Conservation (phyloP, 2,329 filamentous ascomycete species). For the Sporothrix schenckii region DNA sequence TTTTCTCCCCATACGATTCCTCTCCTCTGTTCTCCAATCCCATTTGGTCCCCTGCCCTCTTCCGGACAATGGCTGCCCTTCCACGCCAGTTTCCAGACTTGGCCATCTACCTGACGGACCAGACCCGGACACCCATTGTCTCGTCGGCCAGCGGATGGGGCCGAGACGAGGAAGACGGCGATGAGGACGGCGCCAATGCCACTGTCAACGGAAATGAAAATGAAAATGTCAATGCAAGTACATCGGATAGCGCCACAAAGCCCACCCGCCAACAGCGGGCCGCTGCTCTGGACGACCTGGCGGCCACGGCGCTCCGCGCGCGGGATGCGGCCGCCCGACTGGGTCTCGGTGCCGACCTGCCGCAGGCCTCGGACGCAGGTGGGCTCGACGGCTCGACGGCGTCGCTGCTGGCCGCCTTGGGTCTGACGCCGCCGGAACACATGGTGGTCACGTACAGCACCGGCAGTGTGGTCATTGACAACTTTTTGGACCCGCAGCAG, state of each 20-base stretch:
- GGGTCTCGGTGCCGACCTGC: constrained; percentile 46
- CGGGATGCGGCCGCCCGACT: constrained; percentile 58
- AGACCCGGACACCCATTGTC: constrained; percentile 60
- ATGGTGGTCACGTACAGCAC: constrained; percentile 61
- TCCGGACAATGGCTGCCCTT: constrained; percentile 47
- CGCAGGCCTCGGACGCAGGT: constrained; percentile 5
- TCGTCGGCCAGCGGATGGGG: constrained; percentile 45
- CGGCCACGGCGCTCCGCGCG: constrained; percentile 56
- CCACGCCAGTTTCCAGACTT: constrained; percentile 56
- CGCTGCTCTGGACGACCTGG: constrained; percentile 56
- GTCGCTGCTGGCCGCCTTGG: constrained; percentile 49
- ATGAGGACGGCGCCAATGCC: background rate
- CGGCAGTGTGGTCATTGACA: constrained; percentile 44
- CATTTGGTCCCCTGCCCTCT: background rate
- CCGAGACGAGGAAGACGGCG: background rate
- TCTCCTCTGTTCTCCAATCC: background rate
- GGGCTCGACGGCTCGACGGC: constrained; percentile 49
- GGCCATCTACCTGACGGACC: constrained; percentile 61
- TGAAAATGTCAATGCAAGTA: too few relatives aligned
- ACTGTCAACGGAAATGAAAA: too few relatives aligned
- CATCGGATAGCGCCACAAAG: background rate
- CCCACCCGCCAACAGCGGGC: constrained; percentile 39
- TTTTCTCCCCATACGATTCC: background rate
- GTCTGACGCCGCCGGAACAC: constrained; percentile 56
- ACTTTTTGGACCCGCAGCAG: constrained; percentile 49